A percentile compares a stretch with the other conserved stretches of the same genome.
Conservation (phyloP, 345 rosid genomes). For the Kernera saxatilis region DNA sequence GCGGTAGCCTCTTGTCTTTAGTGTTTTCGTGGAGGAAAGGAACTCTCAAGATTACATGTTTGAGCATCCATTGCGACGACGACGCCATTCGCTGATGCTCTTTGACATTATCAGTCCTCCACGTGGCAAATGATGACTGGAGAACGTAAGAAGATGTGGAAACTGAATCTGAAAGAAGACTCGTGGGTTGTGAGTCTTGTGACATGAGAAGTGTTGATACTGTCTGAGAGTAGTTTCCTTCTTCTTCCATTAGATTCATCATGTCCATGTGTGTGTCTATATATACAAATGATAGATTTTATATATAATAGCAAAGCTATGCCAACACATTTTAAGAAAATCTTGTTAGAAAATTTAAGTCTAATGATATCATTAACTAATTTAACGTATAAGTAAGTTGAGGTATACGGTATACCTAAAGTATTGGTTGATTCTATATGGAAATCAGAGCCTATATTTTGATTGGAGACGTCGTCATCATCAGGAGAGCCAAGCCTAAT, state of each 20-base stretch:
- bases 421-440: conserved; percentile 25
- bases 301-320: neutral
- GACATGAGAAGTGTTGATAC: conserved; percentile 74
- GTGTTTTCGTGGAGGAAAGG: conserved; percentile 66
- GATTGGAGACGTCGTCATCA: conserved; percentile 51
- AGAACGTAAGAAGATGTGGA: conserved; percentile 31
- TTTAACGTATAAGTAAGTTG: neutral
- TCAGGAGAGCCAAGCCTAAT: conserved; percentile 78
- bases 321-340: neutral
- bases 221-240: conserved; percentile 78
- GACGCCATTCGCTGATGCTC: conserved; percentile 26
- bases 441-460: conserved; percentile 54
- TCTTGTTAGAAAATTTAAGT: neutral
- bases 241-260: conserved; percentile 42
- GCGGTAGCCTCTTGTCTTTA: conserved; percentile 44
- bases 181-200: conserved; percentile 46
- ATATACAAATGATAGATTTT: neutral
- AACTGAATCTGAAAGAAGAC: conserved; percentile 46
- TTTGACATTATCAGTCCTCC: conserved; percentile 37
- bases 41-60: conserved; percentile 67
- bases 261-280: conserved; percentile 31
- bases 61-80: conserved; percentile 75
- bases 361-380: neutral
- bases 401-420: conserved; percentile 20
- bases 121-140: conserved; percentile 65